Evolutionary conservation across 148 eudicot genomes (phyloP).

Genomic region (Talinum fruticosum): DNA sequence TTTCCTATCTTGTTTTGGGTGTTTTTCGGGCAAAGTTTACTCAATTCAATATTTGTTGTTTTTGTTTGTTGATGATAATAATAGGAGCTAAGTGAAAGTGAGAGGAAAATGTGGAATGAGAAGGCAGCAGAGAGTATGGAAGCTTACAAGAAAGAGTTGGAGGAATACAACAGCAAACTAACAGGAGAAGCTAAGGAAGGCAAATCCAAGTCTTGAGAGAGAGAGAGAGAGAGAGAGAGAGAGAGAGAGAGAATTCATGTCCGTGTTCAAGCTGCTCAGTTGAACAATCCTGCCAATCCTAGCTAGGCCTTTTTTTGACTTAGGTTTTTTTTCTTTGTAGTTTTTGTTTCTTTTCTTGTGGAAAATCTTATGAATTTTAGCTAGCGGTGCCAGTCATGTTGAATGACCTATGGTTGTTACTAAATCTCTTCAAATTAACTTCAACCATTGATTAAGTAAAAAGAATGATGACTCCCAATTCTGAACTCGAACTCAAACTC

Average conservation of each 20-base stretch:
- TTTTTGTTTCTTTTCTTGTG: no score
- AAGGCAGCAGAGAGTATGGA: constrained; percentile 79
- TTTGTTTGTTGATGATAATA: neutral
- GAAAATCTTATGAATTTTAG: no score
- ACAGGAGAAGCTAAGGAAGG: neutral
- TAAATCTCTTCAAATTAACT: no score
- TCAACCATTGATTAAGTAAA: no score
- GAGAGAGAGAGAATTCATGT: neutral
- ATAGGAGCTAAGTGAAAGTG: constrained; percentile 71
- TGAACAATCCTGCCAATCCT: neutral
- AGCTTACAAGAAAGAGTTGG: constrained; percentile 77
- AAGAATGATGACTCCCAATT: no score
- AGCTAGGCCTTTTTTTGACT: no score
- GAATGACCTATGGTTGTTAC: no score
- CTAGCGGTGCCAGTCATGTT: no score
- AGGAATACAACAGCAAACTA: constrained; percentile 61
- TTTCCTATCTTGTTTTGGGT: neutral
- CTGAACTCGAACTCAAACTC: no score
- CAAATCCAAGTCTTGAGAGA: neutral
- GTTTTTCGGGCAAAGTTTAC: neutral
- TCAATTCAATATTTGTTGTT: neutral
- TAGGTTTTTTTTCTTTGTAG: no score
- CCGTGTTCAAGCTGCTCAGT: neutral
- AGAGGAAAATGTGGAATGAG: constrained; percentile 64
- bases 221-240: no score